Evolutionary conservation across 352 stramenopile species (phyloP).

Genomic region (Pelagophyceae sp.): DNA sequence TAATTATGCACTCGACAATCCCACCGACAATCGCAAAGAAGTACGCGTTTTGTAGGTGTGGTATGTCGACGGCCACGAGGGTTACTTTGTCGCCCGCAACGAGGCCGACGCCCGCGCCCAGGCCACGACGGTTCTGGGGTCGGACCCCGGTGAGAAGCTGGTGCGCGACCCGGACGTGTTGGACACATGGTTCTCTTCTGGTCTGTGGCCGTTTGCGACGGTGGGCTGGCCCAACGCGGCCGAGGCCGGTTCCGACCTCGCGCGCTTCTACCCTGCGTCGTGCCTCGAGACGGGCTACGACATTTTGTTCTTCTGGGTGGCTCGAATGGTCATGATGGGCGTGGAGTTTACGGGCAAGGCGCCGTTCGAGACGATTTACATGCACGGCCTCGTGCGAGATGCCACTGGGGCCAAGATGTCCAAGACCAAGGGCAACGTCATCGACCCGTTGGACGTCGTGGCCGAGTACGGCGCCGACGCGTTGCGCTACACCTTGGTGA

Average conservation of each 20-base stretch:
- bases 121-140: constrained; percentile 28
- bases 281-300: constrained; percentile 98
- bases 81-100: constrained; percentile 48
- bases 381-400: constrained; percentile 95
- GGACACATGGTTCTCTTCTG: constrained; percentile 96
- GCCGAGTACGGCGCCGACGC: constrained; percentile 68
- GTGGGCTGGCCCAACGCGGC: constrained; percentile 61
- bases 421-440: constrained; percentile 97
- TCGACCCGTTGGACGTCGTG: constrained; percentile 88
- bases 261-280: constrained; percentile 87
- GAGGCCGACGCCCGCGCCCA: constrained; percentile 44
- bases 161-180: constrained; percentile 98
- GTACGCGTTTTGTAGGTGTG: too few species aligned
- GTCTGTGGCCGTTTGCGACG: constrained; percentile 87
- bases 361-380: constrained; percentile 91
- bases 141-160: constrained; percentile 56
- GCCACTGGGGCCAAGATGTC: constrained; percentile 99
- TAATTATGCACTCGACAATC: too few species aligned
- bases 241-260: constrained; percentile 48
- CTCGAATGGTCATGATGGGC: constrained; percentile 91
- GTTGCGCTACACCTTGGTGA: constrained; percentile 66
- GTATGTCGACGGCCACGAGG: constrained; percentile 68
- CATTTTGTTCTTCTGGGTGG: constrained; percentile 99
- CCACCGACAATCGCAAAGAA: too few species aligned
- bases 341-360: constrained; percentile 90